A percentile compares a stretch with the other conserved stretches of the same genome.
Conservation (phyloP, 768 basidiomycete species). For the Lactifluus rugatus region DNA sequence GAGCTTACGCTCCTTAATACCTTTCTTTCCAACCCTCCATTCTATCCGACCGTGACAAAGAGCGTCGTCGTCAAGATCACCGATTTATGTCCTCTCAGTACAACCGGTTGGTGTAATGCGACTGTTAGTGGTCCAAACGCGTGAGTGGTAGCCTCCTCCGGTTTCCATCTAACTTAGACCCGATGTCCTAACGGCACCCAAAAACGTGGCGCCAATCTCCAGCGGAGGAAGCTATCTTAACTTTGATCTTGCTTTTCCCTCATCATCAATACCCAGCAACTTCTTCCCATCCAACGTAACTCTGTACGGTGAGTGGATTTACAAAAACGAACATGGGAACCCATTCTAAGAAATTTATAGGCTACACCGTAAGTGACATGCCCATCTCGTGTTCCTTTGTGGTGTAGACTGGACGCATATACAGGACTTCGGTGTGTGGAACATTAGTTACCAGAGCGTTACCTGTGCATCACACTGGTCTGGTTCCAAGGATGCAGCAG, state of each 20-base stretch:
- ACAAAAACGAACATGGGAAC: background rate
- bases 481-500: slow-evolving; percentile 47
- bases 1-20: slow-evolving; percentile 65
- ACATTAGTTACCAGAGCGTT: slow-evolving; percentile 59
- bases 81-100: slow-evolving; percentile 63
- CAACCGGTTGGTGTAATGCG: slow-evolving; percentile 61
- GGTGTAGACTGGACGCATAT: background rate
- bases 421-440: slow-evolving; percentile 85
- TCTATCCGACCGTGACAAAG: slow-evolving; percentile 49
- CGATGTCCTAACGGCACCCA: slow-evolving; percentile 1
- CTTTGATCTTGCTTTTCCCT: slow-evolving; percentile 78
- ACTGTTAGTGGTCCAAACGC: slow-evolving; percentile 50
- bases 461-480: slow-evolving; percentile 55
- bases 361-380: slow-evolving; percentile 30
- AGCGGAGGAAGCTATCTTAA: slow-evolving; percentile 67
- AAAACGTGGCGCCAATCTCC: background rate
- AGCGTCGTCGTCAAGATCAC: slow-evolving; percentile 69
- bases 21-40: slow-evolving; percentile 56
- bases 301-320: slow-evolving; percentile 43
- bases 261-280: slow-evolving; percentile 48
- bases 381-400: background rate
- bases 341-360: slow-evolving; percentile 20
- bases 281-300: slow-evolving; percentile 69
- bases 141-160: slow-evolving; percentile 32
- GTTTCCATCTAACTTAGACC: background rate